Evolutionary conservation across 305 asterid genomes (phyloP), one percentile per base, ranked within the genome.

Genomic region (Euphrasia arctica): DNA sequence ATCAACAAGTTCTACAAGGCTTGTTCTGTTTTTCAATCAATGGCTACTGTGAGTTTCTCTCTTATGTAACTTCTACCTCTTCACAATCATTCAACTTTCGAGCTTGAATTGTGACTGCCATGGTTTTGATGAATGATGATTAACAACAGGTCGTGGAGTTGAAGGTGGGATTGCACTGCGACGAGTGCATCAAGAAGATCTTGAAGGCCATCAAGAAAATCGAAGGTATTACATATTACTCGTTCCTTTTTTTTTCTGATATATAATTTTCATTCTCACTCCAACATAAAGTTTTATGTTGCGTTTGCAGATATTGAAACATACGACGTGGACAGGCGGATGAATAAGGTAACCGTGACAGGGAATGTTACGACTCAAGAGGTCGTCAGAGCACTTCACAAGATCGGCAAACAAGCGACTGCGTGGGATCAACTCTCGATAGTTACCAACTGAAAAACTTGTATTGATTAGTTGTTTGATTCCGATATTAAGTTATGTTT

Each of bases 121-220:
- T 18, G 57, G 57, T 13, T 51, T 51, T 18, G 22, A 18, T 18
- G 22, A 18, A 18, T 45, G 15, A 11, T 45, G 4, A 12, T 45
- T 58, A 22, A 9, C 58, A 2, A 36, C 60, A 90, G 98, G 90
- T 85, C 56, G 98, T 91, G 63, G 90, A 88, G 73, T 68, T 91
- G 82, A 88, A 81, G 81, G 95, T 91, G 4, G 93, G 93, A 12
- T 51, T 91, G 56, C 98, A 88, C 79, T 88, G 96, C 49, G 89
- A 79, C 2, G 90, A 86, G 67, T 91, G 96, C 82, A 88, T 86
- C 77, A 88, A 83, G 88, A 85, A 86, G 74, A 91, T 91, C 82
- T 71, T 91, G 80, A 88, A 88, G 82, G 84, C 94, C 77, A 84
- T 88, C 84, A 91, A 91, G 84, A 91, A 91, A 74, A 77, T 91